Evolutionary conservation across 2,329 filamentous ascomycete species (phyloP), one percentile per base, ranked within the genome.

Genomic region (Fusarium coicis): DNA sequence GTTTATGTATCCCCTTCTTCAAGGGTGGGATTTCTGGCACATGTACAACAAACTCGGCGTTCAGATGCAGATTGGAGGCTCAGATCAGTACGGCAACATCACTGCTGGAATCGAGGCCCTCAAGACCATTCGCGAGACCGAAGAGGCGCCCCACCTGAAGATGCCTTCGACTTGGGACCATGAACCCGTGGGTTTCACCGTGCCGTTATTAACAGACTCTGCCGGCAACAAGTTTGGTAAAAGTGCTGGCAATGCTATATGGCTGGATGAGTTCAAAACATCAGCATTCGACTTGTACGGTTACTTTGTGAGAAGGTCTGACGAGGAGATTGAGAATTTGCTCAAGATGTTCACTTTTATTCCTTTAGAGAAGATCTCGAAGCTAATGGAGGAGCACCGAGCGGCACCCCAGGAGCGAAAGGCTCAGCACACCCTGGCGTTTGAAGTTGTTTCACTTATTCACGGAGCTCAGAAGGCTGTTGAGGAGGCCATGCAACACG

Each of bases 31-130:
- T 81, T 99, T 95, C 90, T 98, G 94, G 93, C 88, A 93, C 75
- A 88, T 98, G 84, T 97, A 93, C 82, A 81, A 77, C 69, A 87
- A 89, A 52, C 86, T 87, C 30, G 88, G 88, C 53, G 87, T 95
- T 15, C 92, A 95, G 79, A 89, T 98, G 80, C 95, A 99, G 83
- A 93, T 99, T 58, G 96, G 96, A 65, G 96, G 96, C 43, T 95
- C 95, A 11, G 96, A 99, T 80, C 96, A 99, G 83, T 98, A 92
- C 80, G 96, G 96, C 71, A 99, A 99, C 83, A 98, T 99, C 73
- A 89, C 97, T 34, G 91, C 95, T 18, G 96, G 96, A 54, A 92
- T 96, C 79, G 94, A 98, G 68, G 90, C 93, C 6, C 89, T 98
- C 77, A 96, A 95, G 81, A 87, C 91, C 61, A 91, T 96, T 47